These are phyloP conservation scores for Trametes gibbosa DNA, from an alignment of 768 basidiomycete species.

Conservation along the genomic window DNA sequence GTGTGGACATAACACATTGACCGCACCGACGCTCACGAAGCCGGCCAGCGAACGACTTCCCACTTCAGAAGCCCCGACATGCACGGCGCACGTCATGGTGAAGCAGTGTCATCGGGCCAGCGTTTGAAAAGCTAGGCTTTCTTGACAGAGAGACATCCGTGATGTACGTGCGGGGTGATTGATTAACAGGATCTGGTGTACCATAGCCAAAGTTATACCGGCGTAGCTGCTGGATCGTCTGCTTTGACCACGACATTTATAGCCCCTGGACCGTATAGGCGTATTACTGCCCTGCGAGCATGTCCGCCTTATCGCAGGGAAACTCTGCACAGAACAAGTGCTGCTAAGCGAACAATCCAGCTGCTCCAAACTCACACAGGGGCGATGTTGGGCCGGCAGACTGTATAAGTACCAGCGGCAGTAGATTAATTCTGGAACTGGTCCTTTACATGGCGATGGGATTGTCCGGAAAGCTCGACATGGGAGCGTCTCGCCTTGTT, in stretches of 20 bases:
- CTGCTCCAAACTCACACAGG: neutral
- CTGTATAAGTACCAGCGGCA: neutral
- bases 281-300: neutral
- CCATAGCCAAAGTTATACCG: neutral
- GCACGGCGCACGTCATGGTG: neutral
- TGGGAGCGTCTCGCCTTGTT: too few relatives aligned
- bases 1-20: too few relatives aligned
- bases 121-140: neutral
- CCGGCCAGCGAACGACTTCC: neutral
- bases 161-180: conserved; percentile 8
- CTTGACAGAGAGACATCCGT: conserved; percentile 7
- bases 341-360: neutral
- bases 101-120: neutral
- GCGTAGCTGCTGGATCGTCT: neutral
- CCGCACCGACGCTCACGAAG: too few relatives aligned
- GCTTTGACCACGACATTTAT: neutral
- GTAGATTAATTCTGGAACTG: neutral
- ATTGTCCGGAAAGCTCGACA: neutral
- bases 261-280: neutral
- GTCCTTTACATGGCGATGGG: neutral
- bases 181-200: neutral
- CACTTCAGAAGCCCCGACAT: neutral
- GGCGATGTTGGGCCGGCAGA: neutral
- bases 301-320: neutral
- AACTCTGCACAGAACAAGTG: too few relatives aligned